These are phyloP conservation scores for Chalciporus chontae DNA, from an alignment of 768 basidiomycete genomes.

Conservation along the genomic window DNA sequence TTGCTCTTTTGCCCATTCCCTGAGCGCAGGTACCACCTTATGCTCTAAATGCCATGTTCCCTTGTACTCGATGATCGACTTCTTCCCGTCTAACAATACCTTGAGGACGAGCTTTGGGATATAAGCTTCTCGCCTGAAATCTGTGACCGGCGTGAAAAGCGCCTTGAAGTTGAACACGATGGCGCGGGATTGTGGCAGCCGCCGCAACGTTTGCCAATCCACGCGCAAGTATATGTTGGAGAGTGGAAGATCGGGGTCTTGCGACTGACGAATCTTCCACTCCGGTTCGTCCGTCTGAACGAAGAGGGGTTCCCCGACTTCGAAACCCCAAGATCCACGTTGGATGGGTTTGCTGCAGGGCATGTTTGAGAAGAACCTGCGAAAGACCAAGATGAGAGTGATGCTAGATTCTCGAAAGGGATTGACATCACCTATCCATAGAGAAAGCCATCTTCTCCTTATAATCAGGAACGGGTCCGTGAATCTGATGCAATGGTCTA, in stretches of 20 bases:
- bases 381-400: neutral
- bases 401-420: neutral
- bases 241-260: slow-evolving; percentile 34
- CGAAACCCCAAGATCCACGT: slow-evolving; percentile 49
- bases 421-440: slow-evolving; percentile 41
- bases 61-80: slow-evolving; percentile 43
- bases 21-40: slow-evolving; percentile 42
- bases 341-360: slow-evolving; percentile 47
- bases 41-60: slow-evolving; percentile 40
- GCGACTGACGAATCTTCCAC: slow-evolving; percentile 32
- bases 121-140: slow-evolving; percentile 44
- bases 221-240: slow-evolving; percentile 46
- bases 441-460: slow-evolving; percentile 46
- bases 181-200: slow-evolving; percentile 44
- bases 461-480: slow-evolving; percentile 47
- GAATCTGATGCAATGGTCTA: slow-evolving; percentile 43
- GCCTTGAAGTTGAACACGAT: slow-evolving; percentile 55
- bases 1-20: slow-evolving; percentile 46
- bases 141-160: slow-evolving; percentile 46
- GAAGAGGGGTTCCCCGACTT: slow-evolving; percentile 48
- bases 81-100: slow-evolving; percentile 39
- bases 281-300: slow-evolving; percentile 38
- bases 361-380: slow-evolving; percentile 48
- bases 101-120: slow-evolving; percentile 46
- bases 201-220: slow-evolving; percentile 54